Evolutionary conservation across 2,329 filamentous ascomycete species (phyloP).

Genomic region (Ceratocystis papillata): DNA sequence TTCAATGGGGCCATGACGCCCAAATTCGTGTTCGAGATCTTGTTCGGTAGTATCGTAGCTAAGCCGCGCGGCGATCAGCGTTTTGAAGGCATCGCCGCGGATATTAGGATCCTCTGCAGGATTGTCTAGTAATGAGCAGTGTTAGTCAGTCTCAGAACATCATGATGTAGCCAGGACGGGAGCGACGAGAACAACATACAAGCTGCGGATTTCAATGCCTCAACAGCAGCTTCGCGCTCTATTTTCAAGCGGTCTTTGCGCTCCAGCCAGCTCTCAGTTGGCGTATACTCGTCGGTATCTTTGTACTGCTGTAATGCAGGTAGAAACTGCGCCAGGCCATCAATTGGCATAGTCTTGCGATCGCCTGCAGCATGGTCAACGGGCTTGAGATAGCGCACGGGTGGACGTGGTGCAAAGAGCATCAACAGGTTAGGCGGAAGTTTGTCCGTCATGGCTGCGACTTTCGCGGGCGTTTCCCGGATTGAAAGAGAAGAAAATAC

Average conservation of each 20-base stretch:
- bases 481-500: background rate
- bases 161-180: background rate
- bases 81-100: constrained; percentile 88
- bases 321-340: constrained; percentile 64
- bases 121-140: constrained; percentile 47
- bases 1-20: constrained; percentile 86
- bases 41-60: constrained; percentile 82
- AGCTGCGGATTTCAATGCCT: constrained; percentile 47
- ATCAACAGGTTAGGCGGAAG: constrained; percentile 84
- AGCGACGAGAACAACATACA: constrained; percentile 14
- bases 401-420: constrained; percentile 89
- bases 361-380: constrained; percentile 74
- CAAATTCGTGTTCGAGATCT: constrained; percentile 88
- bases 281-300: constrained; percentile 61
- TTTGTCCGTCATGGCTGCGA: constrained; percentile 75
- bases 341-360: constrained; percentile 61
- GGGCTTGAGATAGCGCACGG: constrained; percentile 78
- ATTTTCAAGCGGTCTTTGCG: constrained; percentile 69
- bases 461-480: background rate
- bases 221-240: constrained; percentile 62
- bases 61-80: constrained; percentile 79
- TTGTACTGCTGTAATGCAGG: constrained; percentile 65
- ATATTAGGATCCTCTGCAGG: constrained; percentile 78
- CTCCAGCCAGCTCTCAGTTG: constrained; percentile 90
- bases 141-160: background rate